Evolutionary conservation across 2,329 filamentous ascomycete species (phyloP).

Genomic region (Geosmithia morbida): DNA sequence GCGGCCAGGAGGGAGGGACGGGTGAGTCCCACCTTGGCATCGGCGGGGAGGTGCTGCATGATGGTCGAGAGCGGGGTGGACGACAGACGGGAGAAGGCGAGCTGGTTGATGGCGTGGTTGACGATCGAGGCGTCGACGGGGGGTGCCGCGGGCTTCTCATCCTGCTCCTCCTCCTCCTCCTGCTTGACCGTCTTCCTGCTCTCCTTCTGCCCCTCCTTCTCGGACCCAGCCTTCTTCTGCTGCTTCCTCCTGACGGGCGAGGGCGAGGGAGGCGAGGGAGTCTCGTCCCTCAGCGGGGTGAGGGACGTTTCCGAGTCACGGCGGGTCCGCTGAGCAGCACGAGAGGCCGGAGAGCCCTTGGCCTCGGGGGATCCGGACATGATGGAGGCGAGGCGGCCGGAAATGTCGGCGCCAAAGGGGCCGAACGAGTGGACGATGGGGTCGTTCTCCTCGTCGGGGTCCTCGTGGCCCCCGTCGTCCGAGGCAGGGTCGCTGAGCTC

Average conservation of each 20-base stretch:
- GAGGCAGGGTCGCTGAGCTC: constrained; percentile 43
- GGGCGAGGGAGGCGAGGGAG: constrained; percentile 6
- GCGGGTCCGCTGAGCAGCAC: background rate
- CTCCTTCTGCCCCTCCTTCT: constrained; percentile 2
- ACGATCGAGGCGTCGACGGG: constrained; percentile 34
- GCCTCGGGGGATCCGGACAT: constrained; percentile 17
- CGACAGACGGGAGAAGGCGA: constrained; percentile 85
- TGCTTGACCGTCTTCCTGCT: constrained; percentile 2
- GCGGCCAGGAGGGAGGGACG: constrained; percentile 53
- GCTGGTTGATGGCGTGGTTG: constrained; percentile 89
- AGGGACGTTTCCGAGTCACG: background rate
- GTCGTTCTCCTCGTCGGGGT: constrained; percentile 88
- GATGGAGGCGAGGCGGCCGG: constrained; percentile 71
- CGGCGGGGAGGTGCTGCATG: constrained; percentile 65
- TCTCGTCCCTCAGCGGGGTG: background rate
- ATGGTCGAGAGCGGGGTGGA: constrained; percentile 86
- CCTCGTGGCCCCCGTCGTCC: constrained; percentile 52
- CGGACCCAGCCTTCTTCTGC: constrained; percentile 3
- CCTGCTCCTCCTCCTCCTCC: constrained; percentile 4
- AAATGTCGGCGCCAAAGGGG: constrained; percentile 73
- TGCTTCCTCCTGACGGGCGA: background rate
- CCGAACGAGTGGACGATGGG: constrained; percentile 86
- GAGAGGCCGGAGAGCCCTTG: background rate
- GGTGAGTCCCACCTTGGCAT: constrained; percentile 44
- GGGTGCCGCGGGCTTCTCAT: constrained; percentile 10